Evolutionary conservation across 2,329 filamentous ascomycete species (phyloP), one percentile per base, ranked within the genome.

Genomic region (Rutstroemia sydowiana): DNA sequence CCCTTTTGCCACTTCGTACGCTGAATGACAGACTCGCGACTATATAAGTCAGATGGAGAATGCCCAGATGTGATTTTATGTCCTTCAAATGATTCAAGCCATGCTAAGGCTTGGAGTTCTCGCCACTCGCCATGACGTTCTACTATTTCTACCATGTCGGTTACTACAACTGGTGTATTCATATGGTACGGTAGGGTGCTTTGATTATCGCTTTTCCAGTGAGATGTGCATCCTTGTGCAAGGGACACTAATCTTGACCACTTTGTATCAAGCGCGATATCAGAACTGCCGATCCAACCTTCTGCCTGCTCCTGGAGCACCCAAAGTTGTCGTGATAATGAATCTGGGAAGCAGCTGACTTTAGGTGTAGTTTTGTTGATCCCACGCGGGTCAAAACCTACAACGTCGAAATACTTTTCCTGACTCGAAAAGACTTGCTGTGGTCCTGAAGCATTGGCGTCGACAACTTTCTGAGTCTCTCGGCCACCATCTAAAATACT

Each of bases 111-210:
- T 53, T 66, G 57, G 9, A 51, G 37, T 10, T 60, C 62, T 31
- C 65, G 53, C 60, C 65, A 71, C 26, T 69, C 64, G 10, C 66
- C 70, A 40, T 73, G 66, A 26, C 58, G 65, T 54, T 77, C 74
- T 10, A 71, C 64, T 37, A 77, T 68, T 41, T 71, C 68, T 5
- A 77, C 61, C 72, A 77, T 75, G 53, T 78, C 74, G 34, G 70
- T 63, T 3, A 72, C 74, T 2, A 74, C 72, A 18, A 68, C 70
- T 1, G 73, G 70, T 0, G 75, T 76, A n/a, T 69, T 70, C 45
- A 74, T 63, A 58, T 72, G 73, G 23, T 48, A 49, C 1, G 61
- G 52, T 14, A 63, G 59, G 37, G 59, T 61, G 11, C 54, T 53
- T 20, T 59, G 57, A n/a, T 58, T 56, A 5, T 53, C 55, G 8